Conservation (phyloP, 768 basidiomycete species). For the Polyporus arcularius region DNA sequence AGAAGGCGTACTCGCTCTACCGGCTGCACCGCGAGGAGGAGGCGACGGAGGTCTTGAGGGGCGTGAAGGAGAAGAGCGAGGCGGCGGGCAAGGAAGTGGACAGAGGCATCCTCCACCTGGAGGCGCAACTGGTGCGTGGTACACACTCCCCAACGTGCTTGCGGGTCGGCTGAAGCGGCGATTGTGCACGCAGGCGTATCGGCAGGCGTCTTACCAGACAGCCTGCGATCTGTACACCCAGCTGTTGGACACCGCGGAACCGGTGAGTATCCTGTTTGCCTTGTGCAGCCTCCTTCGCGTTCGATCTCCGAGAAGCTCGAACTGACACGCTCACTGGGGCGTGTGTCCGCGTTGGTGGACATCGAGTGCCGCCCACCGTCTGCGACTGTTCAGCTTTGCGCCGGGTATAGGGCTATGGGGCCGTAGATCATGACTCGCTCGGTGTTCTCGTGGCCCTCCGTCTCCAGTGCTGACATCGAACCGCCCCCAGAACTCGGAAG, state of each 20-base stretch:
- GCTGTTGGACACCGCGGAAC: slow-evolving; percentile 75
- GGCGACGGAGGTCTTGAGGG: slow-evolving; percentile 53
- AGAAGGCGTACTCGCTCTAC: slow-evolving; percentile 83
- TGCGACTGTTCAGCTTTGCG: too few species aligned
- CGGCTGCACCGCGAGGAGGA: slow-evolving; percentile 77
- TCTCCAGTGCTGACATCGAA: slow-evolving; percentile 14
- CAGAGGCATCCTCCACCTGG: slow-evolving; percentile 73
- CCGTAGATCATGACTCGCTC: background rate
- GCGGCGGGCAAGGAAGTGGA: slow-evolving; percentile 39
- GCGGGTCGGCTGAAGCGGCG: slow-evolving; percentile 8
- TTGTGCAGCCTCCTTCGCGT: background rate
- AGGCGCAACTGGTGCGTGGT: slow-evolving; percentile 80
- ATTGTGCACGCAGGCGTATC: slow-evolving; percentile 60
- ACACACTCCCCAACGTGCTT: background rate
- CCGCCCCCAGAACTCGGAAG: slow-evolving; percentile 69
- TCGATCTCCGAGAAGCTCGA: background rate
- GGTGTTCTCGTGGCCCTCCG: background rate
- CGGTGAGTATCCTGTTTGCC: slow-evolving; percentile 53
- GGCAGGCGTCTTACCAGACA: slow-evolving; percentile 70
- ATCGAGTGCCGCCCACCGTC: too few species aligned
- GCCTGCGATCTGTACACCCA: slow-evolving; percentile 81
- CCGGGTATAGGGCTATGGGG: background rate
- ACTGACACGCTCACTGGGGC: background rate
- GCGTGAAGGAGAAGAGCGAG: slow-evolving; percentile 41
- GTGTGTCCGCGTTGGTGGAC: too few species aligned